Evolutionary conservation across 805 yeast species (phyloP), one percentile per base, ranked within the genome.

Genomic region (Sugiyamaella lignohabitans): DNA sequence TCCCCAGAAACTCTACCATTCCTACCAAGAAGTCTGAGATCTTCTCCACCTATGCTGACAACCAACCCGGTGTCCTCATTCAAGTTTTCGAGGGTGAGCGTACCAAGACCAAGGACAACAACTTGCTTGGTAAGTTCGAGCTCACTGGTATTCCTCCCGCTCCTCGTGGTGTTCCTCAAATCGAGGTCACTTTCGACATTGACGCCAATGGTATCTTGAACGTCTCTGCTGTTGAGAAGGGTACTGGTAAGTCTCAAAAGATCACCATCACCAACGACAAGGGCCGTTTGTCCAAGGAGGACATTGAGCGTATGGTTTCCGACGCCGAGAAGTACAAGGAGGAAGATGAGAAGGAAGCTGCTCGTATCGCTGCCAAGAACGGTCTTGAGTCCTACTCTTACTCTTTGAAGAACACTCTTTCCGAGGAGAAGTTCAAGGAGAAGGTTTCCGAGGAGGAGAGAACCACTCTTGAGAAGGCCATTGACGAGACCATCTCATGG

Each of bases 51-150:
- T 87, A 86, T 68, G 91, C 96, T 61, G 97, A 89, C 73, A 88
- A 89, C 82, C 97, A 89, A 76, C 96, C 97, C 60, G 96, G 96
- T 83, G 97, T 89, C 56, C 76, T 88, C 73, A 88, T 89, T 71
- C 96, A 89, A 78, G 97, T 89, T 58, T 89, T 74, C 64, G 96
- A 89, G 77, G 98, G 98, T 82, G 98, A 89, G 79, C 87, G 97
- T 77, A 85, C 95, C 56, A 82, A 83, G 74, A 88, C 96, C 46
- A 85, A 82, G 75, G 97, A 89, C 70, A 89, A 89, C 83, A 89
- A 88, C 80, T 71, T 88, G 69, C 82, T 89, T 65, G 98, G 97
- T 78, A 89, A 89, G 75, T 89, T 89, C 73, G 97, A 89, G 74
- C 82, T 89, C 64, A 72, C 93, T 58, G 96, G 96, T 69, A 89